phyloP scores from a whole-genome alignment of 345 rosid genomes.

The Syzygium grande region DNA sequence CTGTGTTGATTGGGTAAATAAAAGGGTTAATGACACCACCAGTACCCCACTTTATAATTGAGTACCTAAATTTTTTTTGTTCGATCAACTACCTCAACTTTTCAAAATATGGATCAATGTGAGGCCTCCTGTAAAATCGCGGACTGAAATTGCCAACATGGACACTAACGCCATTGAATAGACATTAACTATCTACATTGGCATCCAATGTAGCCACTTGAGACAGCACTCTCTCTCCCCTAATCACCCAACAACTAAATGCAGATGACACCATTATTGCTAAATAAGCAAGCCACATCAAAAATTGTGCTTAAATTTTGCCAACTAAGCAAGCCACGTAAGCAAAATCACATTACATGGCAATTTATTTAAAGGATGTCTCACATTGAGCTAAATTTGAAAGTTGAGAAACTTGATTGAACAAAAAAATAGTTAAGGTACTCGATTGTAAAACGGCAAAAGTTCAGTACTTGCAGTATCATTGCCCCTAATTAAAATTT shows the following conservation, averaged over 20 bases:
- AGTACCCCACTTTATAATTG: neutral
- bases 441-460: neutral
- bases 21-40: neutral
- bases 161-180: neutral
- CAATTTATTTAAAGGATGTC: neutral
- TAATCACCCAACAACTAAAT: neutral
- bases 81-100: neutral
- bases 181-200: neutral
- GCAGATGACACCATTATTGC: neutral
- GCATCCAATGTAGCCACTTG: neutral
- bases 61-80: neutral
- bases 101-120: neutral
- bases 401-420: neutral
- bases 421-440: neutral
- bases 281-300: neutral
- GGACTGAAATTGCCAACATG: neutral
- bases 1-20: neutral
- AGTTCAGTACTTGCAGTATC: neutral
- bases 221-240: neutral
- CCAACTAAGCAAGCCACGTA: neutral
- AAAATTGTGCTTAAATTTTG: neutral
- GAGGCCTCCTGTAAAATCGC: neutral
- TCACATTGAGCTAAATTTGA: neutral
- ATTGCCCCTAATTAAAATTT: neutral
- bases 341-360: neutral